These are phyloP conservation scores for Colletotrichum tropicale DNA, from an alignment of 2,329 filamentous ascomycete genomes.

Conservation along the genomic window DNA sequence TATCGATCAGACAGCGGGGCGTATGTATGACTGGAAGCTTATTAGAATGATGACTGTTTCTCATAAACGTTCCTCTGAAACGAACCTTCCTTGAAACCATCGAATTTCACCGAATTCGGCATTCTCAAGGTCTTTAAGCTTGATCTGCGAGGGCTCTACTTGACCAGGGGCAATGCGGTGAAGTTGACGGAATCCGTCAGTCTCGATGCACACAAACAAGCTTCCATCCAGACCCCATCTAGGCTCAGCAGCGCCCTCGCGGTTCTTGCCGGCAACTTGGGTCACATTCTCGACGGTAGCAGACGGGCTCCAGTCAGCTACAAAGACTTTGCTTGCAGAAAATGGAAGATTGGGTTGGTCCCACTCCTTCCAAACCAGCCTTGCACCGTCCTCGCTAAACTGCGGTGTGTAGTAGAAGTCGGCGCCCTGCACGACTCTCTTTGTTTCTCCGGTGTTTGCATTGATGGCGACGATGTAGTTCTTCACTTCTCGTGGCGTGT, in stretches of 20 bases:
- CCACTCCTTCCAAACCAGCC: constrained; percentile 60
- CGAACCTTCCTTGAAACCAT: constrained; percentile 35
- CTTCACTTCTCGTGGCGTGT: constrained; percentile 34
- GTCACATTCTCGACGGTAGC: constrained; percentile 33
- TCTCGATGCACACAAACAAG: constrained; percentile 53
- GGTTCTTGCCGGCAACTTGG: constrained; percentile 44
- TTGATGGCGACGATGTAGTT: constrained; percentile 46
- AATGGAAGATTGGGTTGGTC: constrained; percentile 59
- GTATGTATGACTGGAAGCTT: constrained; percentile 39
- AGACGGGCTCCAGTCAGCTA: constrained; percentile 43
- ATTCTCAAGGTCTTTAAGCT: constrained; percentile 41
- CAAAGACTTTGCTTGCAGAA: constrained; percentile 47
- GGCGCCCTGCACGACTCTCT: constrained; percentile 43
- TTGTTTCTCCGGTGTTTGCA: constrained; percentile 42
- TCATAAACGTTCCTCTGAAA: fast-evolving
- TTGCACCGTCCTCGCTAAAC: constrained; percentile 50
- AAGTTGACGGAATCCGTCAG: constrained; percentile 50
- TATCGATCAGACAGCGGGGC: constrained; percentile 36
- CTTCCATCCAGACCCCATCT: constrained; percentile 54
- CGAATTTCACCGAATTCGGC: constrained; percentile 42
- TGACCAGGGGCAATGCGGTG: constrained; percentile 38
- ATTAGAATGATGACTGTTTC: neutral
- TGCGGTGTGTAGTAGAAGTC: constrained; percentile 59
- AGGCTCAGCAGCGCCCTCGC: constrained; percentile 52
- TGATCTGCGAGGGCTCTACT: constrained; percentile 31